A percentile compares a stretch with the other conserved stretches of the same genome.
These are phyloP conservation scores for Daldinia bambusicola DNA, from an alignment of 495 filamentous ascomycete genomes.

Conservation along the genomic window DNA sequence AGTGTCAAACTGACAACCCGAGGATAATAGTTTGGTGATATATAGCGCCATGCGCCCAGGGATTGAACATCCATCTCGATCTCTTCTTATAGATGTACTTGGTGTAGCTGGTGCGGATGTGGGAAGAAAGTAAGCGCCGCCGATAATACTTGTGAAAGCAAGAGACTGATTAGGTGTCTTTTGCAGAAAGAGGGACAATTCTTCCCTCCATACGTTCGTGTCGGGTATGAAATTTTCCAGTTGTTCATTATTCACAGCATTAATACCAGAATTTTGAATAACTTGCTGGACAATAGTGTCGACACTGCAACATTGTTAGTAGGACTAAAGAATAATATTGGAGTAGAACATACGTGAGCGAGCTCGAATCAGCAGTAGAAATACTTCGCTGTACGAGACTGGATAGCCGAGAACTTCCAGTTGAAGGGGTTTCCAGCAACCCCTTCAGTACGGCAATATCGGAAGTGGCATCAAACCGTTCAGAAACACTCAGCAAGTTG, in stretches of 20 bases:
- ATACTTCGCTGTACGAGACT: constrained; percentile 57
- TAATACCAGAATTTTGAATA: constrained; percentile 41
- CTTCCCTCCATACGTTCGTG: constrained; percentile 53
- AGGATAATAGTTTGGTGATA: constrained; percentile 63
- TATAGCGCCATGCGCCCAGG: constrained; percentile 80
- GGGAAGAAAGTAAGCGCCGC: constrained; percentile 75
- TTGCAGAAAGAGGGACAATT: constrained; percentile 68
- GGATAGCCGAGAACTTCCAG: constrained; percentile 46
- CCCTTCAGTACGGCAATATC: constrained; percentile 48
- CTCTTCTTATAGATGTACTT: constrained; percentile 55
- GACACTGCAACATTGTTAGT: constrained; percentile 47
- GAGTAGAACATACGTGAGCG: constrained; percentile 52
- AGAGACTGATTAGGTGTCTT: constrained; percentile 68
- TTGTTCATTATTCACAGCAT: constrained; percentile 15
- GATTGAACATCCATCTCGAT: constrained; percentile 73
- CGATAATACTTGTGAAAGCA: constrained; percentile 75
- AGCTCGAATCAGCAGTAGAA: constrained; percentile 50
- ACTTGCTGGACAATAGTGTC: constrained; percentile 59
- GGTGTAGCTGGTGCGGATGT: constrained; percentile 44
- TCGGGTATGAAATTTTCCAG: constrained; percentile 53
- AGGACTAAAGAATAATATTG: background rate
- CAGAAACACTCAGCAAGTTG: constrained; percentile 56
- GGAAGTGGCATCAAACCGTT: constrained; percentile 49
- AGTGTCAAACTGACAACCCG: constrained; percentile 43
- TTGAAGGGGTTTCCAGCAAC: constrained; percentile 50